These are phyloP conservation scores for Aotearoamyces nothofagi DNA, from an alignment of 2,329 filamentous ascomycete genomes.

Conservation along the genomic window DNA sequence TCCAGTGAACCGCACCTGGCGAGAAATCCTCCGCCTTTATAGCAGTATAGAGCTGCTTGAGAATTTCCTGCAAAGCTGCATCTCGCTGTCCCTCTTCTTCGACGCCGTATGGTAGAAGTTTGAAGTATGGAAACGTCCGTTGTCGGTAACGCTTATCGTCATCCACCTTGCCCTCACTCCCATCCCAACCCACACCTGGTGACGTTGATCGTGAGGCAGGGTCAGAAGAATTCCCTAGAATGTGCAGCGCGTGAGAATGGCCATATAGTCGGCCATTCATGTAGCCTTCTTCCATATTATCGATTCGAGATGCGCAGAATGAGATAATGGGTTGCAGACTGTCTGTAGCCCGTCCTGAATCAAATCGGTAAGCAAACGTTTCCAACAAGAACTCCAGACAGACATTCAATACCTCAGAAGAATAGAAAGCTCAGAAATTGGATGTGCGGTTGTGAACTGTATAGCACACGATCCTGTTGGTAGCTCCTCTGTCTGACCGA, in stretches of 20 bases:
- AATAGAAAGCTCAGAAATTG: too few species aligned
- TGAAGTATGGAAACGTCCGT: constrained; percentile 85
- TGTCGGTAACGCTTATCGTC: constrained; percentile 56
- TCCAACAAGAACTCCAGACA: too few species aligned
- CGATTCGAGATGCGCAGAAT: too few species aligned
- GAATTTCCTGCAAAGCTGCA: constrained; percentile 67
- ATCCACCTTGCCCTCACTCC: constrained; percentile 31
- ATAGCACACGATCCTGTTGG: too few species aligned
- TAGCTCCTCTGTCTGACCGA: too few species aligned
- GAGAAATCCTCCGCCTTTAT: constrained; percentile 88
- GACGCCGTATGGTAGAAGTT: constrained; percentile 75
- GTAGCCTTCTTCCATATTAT: constrained; percentile 16
- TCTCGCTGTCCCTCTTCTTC: constrained; percentile 70
- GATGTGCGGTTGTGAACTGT: too few species aligned
- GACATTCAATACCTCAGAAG: too few species aligned
- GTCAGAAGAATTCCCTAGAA: constrained; percentile 25
- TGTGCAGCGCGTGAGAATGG: constrained; percentile 13
- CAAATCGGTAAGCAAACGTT: too few species aligned
- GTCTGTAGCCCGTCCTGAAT: too few species aligned
- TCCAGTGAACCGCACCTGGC: constrained; percentile 91
- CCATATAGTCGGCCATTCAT: constrained; percentile 12
- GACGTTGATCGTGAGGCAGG: constrained; percentile 77
- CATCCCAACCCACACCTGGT: constrained; percentile 48
- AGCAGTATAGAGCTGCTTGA: constrained; percentile 86
- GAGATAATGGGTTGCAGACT: too few species aligned